A percentile compares a stretch with the other conserved stretches of the same genome.
Conservation (phyloP, 768 basidiomycete species). For the Boletus fagicola region DNA sequence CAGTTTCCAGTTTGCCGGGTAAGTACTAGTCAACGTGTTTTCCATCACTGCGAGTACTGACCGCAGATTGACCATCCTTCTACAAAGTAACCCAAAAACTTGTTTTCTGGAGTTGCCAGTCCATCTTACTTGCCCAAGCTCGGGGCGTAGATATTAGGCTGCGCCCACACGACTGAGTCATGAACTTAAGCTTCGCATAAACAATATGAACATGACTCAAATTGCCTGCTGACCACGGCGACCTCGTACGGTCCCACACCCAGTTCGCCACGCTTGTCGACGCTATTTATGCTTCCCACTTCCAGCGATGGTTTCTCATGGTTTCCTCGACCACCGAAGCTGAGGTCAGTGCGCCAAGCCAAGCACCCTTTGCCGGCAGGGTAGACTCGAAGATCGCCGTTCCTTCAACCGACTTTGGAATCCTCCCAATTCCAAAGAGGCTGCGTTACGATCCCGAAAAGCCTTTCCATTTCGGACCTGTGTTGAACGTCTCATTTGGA, state of each 20-base stretch:
- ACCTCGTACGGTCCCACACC: neutral
- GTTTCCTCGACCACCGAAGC: slow-evolving; percentile 9
- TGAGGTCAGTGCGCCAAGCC: neutral
- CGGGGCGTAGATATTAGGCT: no score
- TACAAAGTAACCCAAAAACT: no score
- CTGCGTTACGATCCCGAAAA: slow-evolving; percentile 51
- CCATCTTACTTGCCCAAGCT: no score
- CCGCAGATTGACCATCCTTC: no score
- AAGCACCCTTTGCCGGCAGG: neutral
- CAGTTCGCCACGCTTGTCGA: neutral
- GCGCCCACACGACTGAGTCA: neutral
- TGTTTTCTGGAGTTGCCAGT: no score
- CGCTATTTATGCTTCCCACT: slow-evolving; percentile 14
- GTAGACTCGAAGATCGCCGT: neutral
- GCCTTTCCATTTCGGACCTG: slow-evolving; percentile 51
- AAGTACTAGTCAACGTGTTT: no score
- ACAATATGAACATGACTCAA: neutral
- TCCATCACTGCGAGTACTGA: no score
- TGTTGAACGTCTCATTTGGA: slow-evolving; percentile 60
- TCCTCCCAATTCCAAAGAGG: slow-evolving; percentile 60
- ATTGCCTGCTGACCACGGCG: neutral
- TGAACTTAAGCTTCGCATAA: neutral
- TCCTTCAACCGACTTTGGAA: slow-evolving; percentile 49
- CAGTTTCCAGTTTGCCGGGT: no score
- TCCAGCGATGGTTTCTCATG: slow-evolving; percentile 12